phyloP scores from a whole-genome alignment of 1,284 basidiomycete species.

The Tranzscheliella williamsii region DNA sequence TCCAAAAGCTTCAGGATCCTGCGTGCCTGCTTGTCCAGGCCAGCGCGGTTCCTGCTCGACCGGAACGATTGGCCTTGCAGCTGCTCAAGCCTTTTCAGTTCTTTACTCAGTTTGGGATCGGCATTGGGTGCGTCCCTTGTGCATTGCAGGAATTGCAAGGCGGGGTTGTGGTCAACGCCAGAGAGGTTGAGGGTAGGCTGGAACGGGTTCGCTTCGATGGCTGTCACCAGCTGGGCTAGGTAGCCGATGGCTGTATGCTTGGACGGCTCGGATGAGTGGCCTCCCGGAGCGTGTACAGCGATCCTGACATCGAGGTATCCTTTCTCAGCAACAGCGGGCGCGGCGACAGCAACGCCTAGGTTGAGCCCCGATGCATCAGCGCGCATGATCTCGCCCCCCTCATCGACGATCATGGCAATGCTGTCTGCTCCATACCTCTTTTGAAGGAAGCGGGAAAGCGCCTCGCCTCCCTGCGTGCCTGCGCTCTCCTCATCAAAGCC shows the following conservation, averaged over 20 bases:
- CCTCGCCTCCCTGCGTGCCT: constrained; percentile 49
- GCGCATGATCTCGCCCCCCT: constrained; percentile 38
- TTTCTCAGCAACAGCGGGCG: constrained; percentile 70
- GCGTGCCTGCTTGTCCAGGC: constrained; percentile 7
- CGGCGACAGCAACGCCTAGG: constrained; percentile 43
- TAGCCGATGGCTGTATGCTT: constrained; percentile 68
- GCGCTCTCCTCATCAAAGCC: constrained; percentile 72
- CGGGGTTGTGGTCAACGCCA: constrained; percentile 57
- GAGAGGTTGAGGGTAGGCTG: constrained; percentile 56
- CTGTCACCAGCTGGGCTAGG: constrained; percentile 67
- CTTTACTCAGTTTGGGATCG: constrained; percentile 61
- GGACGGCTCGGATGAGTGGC: constrained; percentile 71
- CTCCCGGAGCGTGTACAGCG: constrained; percentile 65
- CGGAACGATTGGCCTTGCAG: background rate
- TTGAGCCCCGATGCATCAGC: constrained; percentile 4
- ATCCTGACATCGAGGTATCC: constrained; percentile 65
- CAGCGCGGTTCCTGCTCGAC: background rate
- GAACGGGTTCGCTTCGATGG: constrained; percentile 67
- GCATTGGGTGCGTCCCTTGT: constrained; percentile 66
- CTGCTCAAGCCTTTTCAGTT: constrained; percentile 63
- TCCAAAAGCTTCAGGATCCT: constrained; percentile 1
- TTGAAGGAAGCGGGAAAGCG: constrained; percentile 33
- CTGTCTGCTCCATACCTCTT: constrained; percentile 40
- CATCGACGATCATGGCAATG: constrained; percentile 52
- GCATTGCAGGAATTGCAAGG: constrained; percentile 64